These are phyloP conservation scores for Aspergillus pseudoterreus DNA, from an alignment of 2,329 filamentous ascomycete species.

Conservation along the genomic window DNA sequence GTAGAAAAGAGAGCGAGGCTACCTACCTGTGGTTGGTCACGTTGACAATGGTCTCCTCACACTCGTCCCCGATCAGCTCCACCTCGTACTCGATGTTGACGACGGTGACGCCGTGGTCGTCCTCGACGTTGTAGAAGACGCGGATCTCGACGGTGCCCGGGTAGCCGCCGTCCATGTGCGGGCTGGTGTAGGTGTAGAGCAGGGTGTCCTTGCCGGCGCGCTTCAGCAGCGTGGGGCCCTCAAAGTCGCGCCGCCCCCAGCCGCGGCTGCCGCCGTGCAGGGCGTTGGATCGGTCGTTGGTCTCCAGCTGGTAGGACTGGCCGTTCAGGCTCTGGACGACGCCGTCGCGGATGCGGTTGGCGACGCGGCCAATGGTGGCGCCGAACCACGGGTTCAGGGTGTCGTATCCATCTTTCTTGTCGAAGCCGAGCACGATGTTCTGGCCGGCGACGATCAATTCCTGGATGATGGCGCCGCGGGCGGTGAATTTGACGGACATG, in stretches of 20 bases:
- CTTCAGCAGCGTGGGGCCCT: conserved; percentile 55
- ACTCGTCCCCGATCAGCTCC: conserved; percentile 68
- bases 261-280: conserved; percentile 69
- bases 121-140: conserved; percentile 74
- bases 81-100: conserved; percentile 88
- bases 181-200: conserved; percentile 62
- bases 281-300: conserved; percentile 75
- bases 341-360: conserved; percentile 75
- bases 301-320: conserved; percentile 64
- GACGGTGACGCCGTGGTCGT: conserved; percentile 61
- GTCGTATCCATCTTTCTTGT: conserved; percentile 69
- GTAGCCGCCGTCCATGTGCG: conserved; percentile 83
- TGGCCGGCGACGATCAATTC: conserved; percentile 70
- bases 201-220: conserved; percentile 62
- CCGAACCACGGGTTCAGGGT: conserved; percentile 82
- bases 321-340: conserved; percentile 70
- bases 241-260: conserved; percentile 50
- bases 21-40: conserved; percentile 88
- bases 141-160: conserved; percentile 77
- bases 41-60: conserved; percentile 86
- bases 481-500: conserved; percentile 35
- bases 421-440: conserved; percentile 89
- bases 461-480: conserved; percentile 53
- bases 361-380: conserved; percentile 80
- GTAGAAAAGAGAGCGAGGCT: neutral